Evolutionary conservation across 2,329 filamentous ascomycete species (phyloP).

Genomic region (Furcasterigmium furcatum): DNA sequence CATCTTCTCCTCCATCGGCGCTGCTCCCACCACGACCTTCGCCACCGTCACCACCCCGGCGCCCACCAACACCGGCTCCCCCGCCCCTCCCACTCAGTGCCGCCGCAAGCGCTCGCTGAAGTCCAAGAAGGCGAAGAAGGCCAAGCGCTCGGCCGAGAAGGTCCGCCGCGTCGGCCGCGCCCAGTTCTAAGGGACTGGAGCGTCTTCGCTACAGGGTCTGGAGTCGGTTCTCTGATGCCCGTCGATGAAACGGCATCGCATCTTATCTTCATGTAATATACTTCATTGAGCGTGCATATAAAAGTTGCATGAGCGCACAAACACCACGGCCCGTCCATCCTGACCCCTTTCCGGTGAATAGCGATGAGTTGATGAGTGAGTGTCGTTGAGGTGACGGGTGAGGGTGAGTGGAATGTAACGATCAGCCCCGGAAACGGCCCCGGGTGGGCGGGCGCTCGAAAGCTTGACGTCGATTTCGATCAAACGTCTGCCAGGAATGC

Average conservation of each 20-base stretch:
- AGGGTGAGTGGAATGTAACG: too few species aligned
- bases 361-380: too few species aligned
- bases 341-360: neutral
- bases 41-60: slow-evolving; percentile 7
- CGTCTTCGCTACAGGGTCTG: neutral
- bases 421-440: too few species aligned
- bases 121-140: slow-evolving; percentile 3
- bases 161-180: slow-evolving; percentile 3
- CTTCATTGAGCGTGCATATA: slow-evolving; percentile 4
- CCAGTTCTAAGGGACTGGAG: slow-evolving; percentile 1
- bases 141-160: slow-evolving; percentile 2
- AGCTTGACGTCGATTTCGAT: too few species aligned
- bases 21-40: slow-evolving; percentile 7
- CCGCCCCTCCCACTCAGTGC: slow-evolving; percentile 14
- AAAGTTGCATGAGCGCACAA: neutral
- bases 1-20: slow-evolving; percentile 2
- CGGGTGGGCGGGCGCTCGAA: too few species aligned
- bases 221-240: too few species aligned
- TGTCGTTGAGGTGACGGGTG: too few species aligned
- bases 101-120: slow-evolving; percentile 11
- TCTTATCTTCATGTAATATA: slow-evolving; percentile 3
- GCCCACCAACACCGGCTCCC: slow-evolving; percentile 9
- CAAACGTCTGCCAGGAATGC: too few species aligned
- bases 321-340: neutral
- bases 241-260: neutral